Conservation (phyloP, 768 basidiomycete genomes). For the Cyclocybe cylindracea region DNA sequence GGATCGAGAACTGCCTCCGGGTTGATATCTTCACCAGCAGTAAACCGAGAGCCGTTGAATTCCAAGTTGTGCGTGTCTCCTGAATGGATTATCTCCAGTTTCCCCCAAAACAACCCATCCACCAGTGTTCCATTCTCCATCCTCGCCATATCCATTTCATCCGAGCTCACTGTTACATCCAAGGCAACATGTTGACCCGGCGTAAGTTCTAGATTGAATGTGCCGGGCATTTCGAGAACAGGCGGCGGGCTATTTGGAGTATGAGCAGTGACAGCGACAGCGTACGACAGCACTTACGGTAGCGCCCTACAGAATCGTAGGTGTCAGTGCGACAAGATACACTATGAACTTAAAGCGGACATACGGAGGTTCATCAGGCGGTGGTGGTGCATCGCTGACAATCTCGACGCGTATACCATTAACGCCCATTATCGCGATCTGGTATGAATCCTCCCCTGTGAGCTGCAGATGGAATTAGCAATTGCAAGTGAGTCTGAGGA, state of each 20-base stretch:
- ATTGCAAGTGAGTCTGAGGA: constrained; percentile 4
- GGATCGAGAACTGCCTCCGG: constrained; percentile 77
- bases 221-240: constrained; percentile 84
- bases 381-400: constrained; percentile 82
- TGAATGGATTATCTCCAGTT: constrained; percentile 78
- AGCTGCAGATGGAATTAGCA: constrained; percentile 45
- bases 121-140: constrained; percentile 90
- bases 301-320: constrained; percentile 35
- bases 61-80: constrained; percentile 81
- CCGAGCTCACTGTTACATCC: constrained; percentile 77
- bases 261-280: not conserved
- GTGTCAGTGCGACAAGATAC: constrained; percentile 21
- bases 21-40: constrained; percentile 59
- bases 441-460: constrained; percentile 84
- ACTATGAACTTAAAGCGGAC: constrained; percentile 27
- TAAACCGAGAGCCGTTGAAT: constrained; percentile 77
- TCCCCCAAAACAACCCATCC: constrained; percentile 87
- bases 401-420: constrained; percentile 86
- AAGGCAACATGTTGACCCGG: constrained; percentile 81
- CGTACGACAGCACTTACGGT: constrained; percentile 36
- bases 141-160: constrained; percentile 87
- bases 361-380: constrained; percentile 82
- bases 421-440: constrained; percentile 84
- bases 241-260: constrained; percentile 53
- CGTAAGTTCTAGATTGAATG: constrained; percentile 77